Conservation (phyloP, 805 yeast genomes). For the Naumovozyma dairenensis region DNA sequence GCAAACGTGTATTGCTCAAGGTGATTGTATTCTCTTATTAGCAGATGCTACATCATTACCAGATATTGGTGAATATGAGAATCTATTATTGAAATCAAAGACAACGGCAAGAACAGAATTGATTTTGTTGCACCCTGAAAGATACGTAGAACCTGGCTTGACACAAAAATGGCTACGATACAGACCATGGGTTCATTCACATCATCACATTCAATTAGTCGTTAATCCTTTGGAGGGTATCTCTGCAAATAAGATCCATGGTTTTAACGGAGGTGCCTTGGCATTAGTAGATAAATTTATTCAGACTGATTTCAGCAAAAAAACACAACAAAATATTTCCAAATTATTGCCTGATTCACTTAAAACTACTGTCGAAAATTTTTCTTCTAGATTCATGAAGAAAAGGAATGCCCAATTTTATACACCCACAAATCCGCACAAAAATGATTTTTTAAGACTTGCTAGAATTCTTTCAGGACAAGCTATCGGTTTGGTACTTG, state of each 20-base stretch:
- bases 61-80: constrained; percentile 77
- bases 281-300: constrained; percentile 21
- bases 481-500: constrained; percentile 87
- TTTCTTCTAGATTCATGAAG: constrained; percentile 26
- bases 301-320: constrained; percentile 24
- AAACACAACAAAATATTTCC: constrained; percentile 26
- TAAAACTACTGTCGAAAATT: constrained; percentile 30
- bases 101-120: constrained; percentile 84
- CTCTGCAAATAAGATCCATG: constrained; percentile 14
- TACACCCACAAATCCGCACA: constrained; percentile 40
- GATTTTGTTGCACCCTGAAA: constrained; percentile 74
- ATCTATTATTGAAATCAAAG: constrained; percentile 58
- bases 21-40: constrained; percentile 81
- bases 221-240: constrained; percentile 15
- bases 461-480: constrained; percentile 88
- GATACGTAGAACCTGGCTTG: constrained; percentile 73
- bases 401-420: constrained; percentile 20
- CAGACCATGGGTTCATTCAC: constrained; percentile 85
- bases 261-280: constrained; percentile 11
- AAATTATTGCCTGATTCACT: constrained; percentile 27
- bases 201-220: constrained; percentile 76
- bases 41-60: constrained; percentile 76
- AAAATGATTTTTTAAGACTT: constrained; percentile 79
- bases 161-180: constrained; percentile 78
- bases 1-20: constrained; percentile 83